phyloP scores from a whole-genome alignment of 331 rosid species.

The Rhamnella rubrinervis region DNA sequence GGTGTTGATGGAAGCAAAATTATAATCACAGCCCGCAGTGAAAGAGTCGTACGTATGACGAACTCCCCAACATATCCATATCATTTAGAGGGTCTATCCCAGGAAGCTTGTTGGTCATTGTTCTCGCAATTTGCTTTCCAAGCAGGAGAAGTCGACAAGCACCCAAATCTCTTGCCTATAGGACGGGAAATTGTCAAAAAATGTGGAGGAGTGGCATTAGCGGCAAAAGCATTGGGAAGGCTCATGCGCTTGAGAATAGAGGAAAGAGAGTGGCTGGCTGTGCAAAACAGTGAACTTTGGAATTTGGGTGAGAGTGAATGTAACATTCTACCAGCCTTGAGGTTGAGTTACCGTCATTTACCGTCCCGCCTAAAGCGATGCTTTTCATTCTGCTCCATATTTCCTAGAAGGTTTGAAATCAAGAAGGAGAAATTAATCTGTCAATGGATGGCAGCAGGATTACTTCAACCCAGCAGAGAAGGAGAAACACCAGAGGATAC shows the following conservation, averaged over 20 bases:
- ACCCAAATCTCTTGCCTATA: background rate
- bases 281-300: constrained; percentile 29
- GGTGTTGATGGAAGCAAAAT: constrained; percentile 25
- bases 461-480: background rate
- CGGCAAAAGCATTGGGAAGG: constrained; percentile 27
- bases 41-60: constrained; percentile 10
- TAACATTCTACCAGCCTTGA: constrained; percentile 18
- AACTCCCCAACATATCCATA: constrained; percentile 11
- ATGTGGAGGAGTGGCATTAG: constrained; percentile 32
- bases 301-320: background rate
- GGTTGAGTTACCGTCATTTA: constrained; percentile 24
- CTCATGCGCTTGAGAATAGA: constrained; percentile 24
- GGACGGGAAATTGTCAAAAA: constrained; percentile 32
- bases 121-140: constrained; percentile 21
- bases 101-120: constrained; percentile 27
- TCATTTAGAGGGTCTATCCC: constrained; percentile 7
- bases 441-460: constrained; percentile 30
- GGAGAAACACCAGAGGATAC: constrained; percentile 17
- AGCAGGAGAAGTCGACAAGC: background rate
- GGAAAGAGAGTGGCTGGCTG: constrained; percentile 14
- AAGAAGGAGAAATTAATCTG: constrained; percentile 30
- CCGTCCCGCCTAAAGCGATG: constrained; percentile 18
- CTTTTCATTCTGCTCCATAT: constrained; percentile 28
- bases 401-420: constrained; percentile 22
- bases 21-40: constrained; percentile 28